Percentiles rank a stretch among this genome's conserved stretches.
Conservation (phyloP, 2,329 filamentous ascomycete species). For the Diaporthe citrichinensis region DNA sequence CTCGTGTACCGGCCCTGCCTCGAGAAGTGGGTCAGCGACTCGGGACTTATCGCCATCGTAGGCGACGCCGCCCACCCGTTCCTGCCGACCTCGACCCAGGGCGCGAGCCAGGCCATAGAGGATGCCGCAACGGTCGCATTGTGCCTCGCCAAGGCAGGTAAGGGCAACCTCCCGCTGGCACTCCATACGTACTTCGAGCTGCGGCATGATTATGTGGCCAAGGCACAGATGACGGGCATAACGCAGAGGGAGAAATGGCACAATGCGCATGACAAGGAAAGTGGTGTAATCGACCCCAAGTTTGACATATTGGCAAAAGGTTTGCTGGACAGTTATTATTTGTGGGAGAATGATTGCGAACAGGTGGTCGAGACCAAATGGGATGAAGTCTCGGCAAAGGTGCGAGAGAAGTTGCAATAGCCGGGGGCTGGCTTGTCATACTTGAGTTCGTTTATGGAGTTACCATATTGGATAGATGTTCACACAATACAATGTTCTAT, state of each 20-base stretch:
- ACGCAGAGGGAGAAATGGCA: not conserved
- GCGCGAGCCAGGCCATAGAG: not conserved
- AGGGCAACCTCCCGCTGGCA: not conserved
- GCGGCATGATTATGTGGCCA: not conserved
- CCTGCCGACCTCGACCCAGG: not conserved
- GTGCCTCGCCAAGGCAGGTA: not conserved
- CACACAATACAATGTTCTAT: not conserved
- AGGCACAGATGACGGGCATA: not conserved
- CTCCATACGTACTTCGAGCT: not conserved
- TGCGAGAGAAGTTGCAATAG: not conserved
- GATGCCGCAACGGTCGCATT: not conserved
- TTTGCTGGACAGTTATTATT: not conserved
- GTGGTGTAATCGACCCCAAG: not conserved
- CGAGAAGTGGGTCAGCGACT: not conserved
- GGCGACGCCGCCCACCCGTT: conserved; percentile 2
- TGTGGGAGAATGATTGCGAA: conserved; percentile 3
- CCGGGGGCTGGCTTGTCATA: not conserved
- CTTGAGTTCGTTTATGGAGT: not conserved
- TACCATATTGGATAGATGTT: not conserved
- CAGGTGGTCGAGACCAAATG: not conserved
- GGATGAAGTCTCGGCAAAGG: not conserved
- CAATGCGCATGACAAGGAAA: not conserved
- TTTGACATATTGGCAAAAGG: not conserved
- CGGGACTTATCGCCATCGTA: not conserved
- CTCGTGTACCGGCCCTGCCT: not conserved